Evolutionary conservation across 1,284 basidiomycete species (phyloP).

Genomic region (Cutaneotrichosporon spelunceum): DNA sequence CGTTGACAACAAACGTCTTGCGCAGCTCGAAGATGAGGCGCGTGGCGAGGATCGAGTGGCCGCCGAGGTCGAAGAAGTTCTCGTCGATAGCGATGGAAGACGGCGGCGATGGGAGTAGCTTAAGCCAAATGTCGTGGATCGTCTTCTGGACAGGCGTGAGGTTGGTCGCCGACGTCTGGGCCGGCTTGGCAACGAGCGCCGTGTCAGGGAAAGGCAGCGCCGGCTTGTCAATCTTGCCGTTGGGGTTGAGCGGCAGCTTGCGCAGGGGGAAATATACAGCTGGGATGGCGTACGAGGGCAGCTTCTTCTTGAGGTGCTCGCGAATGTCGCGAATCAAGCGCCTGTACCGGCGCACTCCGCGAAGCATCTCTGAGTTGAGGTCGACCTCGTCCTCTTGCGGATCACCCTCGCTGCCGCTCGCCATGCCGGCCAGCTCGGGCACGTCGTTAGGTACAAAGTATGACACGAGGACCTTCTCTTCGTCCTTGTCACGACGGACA

Average conservation of each 20-base stretch:
- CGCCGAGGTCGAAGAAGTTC: constrained; percentile 97
- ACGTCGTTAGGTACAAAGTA: constrained; percentile 91
- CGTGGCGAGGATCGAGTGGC: constrained; percentile 97
- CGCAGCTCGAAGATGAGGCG: constrained; percentile 95
- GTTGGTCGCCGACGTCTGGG: constrained; percentile 41
- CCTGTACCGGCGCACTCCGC: constrained; percentile 77
- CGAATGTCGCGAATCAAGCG: constrained; percentile 88
- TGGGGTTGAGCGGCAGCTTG: constrained; percentile 97
- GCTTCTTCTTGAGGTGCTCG: constrained; percentile 94
- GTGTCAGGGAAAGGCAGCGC: constrained; percentile 99
- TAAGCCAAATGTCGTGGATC: constrained; percentile 78
- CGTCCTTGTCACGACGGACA: constrained; percentile 95
- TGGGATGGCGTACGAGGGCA: constrained; percentile 90
- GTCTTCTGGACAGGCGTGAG: constrained; percentile 72
- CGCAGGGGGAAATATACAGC: constrained; percentile 90
- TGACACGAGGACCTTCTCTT: constrained; percentile 97
- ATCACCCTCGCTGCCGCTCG: constrained; percentile 62
- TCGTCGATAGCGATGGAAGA: constrained; percentile 81
- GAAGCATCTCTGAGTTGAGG: constrained; percentile 58
- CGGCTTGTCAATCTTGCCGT: constrained; percentile 99
- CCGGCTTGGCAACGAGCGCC: constrained; percentile 61
- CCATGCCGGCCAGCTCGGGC: constrained; percentile 66
- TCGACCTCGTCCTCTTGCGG: constrained; percentile 58
- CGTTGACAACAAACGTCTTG: constrained; percentile 85
- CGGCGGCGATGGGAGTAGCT: constrained; percentile 76